phyloP scores from a whole-genome alignment of 2,329 filamentous ascomycete genomes.

The Aureobasidium sp. region DNA sequence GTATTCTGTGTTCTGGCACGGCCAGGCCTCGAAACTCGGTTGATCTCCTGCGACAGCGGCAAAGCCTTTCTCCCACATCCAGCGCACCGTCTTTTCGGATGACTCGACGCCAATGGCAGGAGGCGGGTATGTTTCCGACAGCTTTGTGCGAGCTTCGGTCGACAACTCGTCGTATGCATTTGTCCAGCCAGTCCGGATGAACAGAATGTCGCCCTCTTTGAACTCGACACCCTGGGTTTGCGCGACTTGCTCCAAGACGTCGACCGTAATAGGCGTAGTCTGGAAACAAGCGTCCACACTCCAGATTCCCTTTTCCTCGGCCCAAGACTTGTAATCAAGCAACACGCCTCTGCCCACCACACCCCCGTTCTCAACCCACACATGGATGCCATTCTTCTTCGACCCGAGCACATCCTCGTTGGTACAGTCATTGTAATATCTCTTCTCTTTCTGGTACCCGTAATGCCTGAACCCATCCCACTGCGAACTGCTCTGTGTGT shows the following conservation, averaged over 20 bases:
- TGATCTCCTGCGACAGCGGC: constrained; percentile 58
- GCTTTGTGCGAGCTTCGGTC: background rate
- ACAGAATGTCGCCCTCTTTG: constrained; percentile 17
- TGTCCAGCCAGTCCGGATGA: constrained; percentile 16
- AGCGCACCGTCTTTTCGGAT: constrained; percentile 33
- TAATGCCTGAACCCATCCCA: constrained; percentile 50
- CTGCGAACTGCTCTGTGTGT: constrained; percentile 12
- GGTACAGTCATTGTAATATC: constrained; percentile 7
- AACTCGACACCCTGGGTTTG: constrained; percentile 20
- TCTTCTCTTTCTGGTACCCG: constrained; percentile 38
- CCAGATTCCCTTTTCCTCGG: constrained; percentile 37
- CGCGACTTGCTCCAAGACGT: constrained; percentile 29
- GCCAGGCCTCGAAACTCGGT: constrained; percentile 59
- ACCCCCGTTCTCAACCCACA: constrained; percentile 47
- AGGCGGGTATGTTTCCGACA: background rate
- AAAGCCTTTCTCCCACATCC: constrained; percentile 41
- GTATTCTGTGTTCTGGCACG: constrained; percentile 32
- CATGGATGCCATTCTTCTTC: constrained; percentile 34
- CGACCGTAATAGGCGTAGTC: constrained; percentile 46
- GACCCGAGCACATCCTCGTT: constrained; percentile 23
- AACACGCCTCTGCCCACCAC: constrained; percentile 52
- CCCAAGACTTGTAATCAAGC: constrained; percentile 47
- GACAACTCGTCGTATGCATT: constrained; percentile 16
- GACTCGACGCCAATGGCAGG: constrained; percentile 11
- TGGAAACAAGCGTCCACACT: constrained; percentile 44